These are phyloP conservation scores for Myxozyma neotropica DNA, from an alignment of 805 yeast genomes.

Conservation along the genomic window DNA sequence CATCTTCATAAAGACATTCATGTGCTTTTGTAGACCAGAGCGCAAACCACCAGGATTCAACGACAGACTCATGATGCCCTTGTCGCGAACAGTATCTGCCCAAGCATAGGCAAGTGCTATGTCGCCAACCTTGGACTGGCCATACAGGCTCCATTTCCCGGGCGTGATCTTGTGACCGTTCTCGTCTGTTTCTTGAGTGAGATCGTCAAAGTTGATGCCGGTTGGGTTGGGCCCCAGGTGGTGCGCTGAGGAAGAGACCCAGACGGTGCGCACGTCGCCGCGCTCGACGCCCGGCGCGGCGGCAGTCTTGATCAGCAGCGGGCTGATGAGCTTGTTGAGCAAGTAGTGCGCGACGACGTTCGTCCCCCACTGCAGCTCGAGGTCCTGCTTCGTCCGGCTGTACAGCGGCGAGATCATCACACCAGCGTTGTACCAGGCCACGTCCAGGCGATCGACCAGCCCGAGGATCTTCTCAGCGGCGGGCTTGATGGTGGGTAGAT, in stretches of 20 bases:
- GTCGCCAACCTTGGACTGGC: slow-evolving; percentile 50
- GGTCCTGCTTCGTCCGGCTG: slow-evolving; percentile 48
- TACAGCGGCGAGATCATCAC: slow-evolving; percentile 41
- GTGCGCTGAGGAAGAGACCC: slow-evolving; percentile 49
- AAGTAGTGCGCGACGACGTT: slow-evolving; percentile 53
- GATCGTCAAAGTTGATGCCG: slow-evolving; percentile 44
- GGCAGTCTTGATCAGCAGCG: slow-evolving; percentile 45
- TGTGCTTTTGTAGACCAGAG: slow-evolving; percentile 1
- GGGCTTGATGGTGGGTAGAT: slow-evolving; percentile 42
- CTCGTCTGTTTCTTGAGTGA: slow-evolving; percentile 36
- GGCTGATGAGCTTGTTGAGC: slow-evolving; percentile 47
- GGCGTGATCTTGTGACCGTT: background rate
- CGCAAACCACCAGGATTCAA: slow-evolving; percentile 20
- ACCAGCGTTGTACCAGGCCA: slow-evolving; percentile 50
- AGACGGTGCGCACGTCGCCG: slow-evolving; percentile 46
- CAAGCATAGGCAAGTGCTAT: slow-evolving; percentile 21
- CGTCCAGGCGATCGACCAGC: slow-evolving; percentile 42
- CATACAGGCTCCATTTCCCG: slow-evolving; percentile 40
- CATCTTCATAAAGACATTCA: background rate
- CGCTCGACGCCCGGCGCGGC: slow-evolving; percentile 27
- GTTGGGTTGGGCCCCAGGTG: slow-evolving; percentile 39
- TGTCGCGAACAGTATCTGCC: background rate
- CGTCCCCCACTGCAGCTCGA: slow-evolving; percentile 51
- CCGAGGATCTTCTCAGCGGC: slow-evolving; percentile 42
- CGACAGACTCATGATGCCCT: slow-evolving; percentile 15